Conservation (phyloP, 176 grass and related monocot genomes). For the Triticum urartu region DNA sequence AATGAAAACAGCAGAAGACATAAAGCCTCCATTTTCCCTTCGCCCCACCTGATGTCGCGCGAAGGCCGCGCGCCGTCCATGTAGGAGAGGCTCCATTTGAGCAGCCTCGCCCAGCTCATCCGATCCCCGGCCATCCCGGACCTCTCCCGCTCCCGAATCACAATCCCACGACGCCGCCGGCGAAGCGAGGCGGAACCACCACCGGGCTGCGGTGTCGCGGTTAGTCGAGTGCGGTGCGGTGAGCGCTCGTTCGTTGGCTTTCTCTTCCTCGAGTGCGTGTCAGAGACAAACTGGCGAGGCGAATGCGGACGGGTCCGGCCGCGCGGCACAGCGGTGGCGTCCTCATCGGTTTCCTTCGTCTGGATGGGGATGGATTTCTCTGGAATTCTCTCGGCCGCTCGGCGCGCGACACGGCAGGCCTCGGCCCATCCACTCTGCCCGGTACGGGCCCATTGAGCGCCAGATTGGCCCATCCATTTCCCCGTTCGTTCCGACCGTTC, state of each 20-base stretch:
- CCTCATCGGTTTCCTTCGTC: neutral
- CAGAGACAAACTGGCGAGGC: constrained; percentile 8
- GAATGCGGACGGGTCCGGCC: neutral
- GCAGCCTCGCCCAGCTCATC: constrained; percentile 65
- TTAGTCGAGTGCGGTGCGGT: neutral
- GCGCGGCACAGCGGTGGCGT: constrained; percentile 3
- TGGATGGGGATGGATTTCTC: constrained; percentile 39
- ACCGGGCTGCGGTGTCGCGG: neutral
- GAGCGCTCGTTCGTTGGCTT: constrained; percentile 2
- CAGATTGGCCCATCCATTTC: constrained; percentile 7
- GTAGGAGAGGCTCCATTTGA: constrained; percentile 90
- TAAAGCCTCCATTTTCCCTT: neutral
- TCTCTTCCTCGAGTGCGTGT: constrained; percentile 12
- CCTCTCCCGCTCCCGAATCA: neutral
- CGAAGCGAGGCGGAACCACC: constrained; percentile 11
- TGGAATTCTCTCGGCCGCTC: constrained; percentile 27
- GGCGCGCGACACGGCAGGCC: neutral
- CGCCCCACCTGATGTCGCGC: constrained; percentile 32
- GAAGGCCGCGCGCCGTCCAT: constrained; percentile 53
- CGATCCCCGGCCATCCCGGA: constrained; percentile 36
- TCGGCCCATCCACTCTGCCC: neutral
- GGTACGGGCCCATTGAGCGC: neutral
- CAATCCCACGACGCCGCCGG: constrained; percentile 29
- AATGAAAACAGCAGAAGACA: neutral
- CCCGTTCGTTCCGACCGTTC: constrained; percentile 45